Percentiles rank a stretch among this genome's conserved stretches.
Evolutionary conservation across 2,329 filamentous ascomycete species (phyloP).

Genomic region (Zalaria obscura): DNA sequence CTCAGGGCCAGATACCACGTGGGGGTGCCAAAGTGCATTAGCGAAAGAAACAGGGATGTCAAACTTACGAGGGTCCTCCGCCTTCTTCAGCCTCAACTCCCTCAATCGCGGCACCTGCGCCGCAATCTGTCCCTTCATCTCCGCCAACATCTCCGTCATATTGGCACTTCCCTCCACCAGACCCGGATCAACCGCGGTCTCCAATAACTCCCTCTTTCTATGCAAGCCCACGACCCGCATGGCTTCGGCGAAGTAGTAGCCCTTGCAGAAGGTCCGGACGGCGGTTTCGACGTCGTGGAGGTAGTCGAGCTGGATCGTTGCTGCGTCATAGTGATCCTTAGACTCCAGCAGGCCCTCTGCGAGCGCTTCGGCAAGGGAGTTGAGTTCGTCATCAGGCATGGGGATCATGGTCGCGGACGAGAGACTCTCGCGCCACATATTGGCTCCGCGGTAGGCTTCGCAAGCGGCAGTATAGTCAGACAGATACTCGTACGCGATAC

Average conservation of each 20-base stretch:
- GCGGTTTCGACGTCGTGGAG: conserved; percentile 57
- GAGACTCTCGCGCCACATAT: conserved; percentile 84
- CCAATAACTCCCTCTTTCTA: conserved; percentile 47
- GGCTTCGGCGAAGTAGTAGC: conserved; percentile 79
- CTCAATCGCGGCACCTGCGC: conserved; percentile 76
- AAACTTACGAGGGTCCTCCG: conserved; percentile 51
- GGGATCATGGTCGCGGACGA: conserved; percentile 60
- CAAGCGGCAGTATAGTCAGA: conserved; percentile 60
- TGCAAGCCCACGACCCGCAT: conserved; percentile 58
- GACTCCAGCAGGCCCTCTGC: conserved; percentile 68
- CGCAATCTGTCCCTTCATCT: conserved; percentile 73
- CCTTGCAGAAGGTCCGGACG: conserved; percentile 69
- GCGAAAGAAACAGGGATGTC: background rate
- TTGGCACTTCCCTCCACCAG: conserved; percentile 68
- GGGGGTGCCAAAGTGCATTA: too few species aligned
- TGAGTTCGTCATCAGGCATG: conserved; percentile 44
- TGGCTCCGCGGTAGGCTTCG: conserved; percentile 69
- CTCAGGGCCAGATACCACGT: too few species aligned
- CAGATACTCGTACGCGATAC: conserved; percentile 77
- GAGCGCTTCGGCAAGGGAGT: conserved; percentile 56
- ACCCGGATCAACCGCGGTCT: conserved; percentile 57
- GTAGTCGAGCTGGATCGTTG: conserved; percentile 69
- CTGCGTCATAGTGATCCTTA: conserved; percentile 71
- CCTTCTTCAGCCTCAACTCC: conserved; percentile 69
- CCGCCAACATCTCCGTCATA: conserved; percentile 82